A percentile compares a stretch with the other conserved stretches of the same genome.
Conservation (phyloP, 306 rosid species). For the Ormosia semicastrata region DNA sequence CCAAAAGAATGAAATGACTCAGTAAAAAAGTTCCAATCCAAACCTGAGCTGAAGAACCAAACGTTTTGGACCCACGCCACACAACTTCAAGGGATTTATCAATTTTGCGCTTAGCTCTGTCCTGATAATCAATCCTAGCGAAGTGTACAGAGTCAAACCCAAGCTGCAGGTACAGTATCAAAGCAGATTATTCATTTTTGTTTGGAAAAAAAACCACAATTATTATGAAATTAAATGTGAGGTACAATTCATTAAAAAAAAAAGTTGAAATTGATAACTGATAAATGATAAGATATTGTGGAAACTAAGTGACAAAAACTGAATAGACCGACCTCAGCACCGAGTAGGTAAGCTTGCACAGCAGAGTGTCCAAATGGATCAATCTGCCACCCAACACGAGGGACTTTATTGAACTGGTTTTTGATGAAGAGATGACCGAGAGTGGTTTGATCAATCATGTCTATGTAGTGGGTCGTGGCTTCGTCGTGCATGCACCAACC, state of each 20-base stretch:
- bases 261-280: background rate
- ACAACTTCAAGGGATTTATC: constrained; percentile 88
- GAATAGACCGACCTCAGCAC: constrained; percentile 61
- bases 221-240: background rate
- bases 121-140: constrained; percentile 90
- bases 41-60: constrained; percentile 88
- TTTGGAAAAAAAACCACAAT: background rate
- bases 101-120: constrained; percentile 64
- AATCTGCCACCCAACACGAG: constrained; percentile 90
- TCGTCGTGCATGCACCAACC: constrained; percentile 99
- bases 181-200: background rate
- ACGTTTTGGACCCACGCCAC: constrained; percentile 87
- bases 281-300: background rate
- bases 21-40: background rate
- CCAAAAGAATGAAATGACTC: background rate
- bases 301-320: background rate
- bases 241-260: background rate
- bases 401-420: constrained; percentile 57
- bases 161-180: constrained; percentile 45
- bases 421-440: constrained; percentile 70
- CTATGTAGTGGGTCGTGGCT: constrained; percentile 80
- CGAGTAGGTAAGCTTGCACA: constrained; percentile 78
- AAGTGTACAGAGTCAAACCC: constrained; percentile 96
- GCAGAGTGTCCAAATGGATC: constrained; percentile 97
- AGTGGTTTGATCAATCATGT: constrained; percentile 95